Evolutionary conservation across 805 yeast genomes (phyloP).

Genomic region (Debaryomyces castellii): DNA sequence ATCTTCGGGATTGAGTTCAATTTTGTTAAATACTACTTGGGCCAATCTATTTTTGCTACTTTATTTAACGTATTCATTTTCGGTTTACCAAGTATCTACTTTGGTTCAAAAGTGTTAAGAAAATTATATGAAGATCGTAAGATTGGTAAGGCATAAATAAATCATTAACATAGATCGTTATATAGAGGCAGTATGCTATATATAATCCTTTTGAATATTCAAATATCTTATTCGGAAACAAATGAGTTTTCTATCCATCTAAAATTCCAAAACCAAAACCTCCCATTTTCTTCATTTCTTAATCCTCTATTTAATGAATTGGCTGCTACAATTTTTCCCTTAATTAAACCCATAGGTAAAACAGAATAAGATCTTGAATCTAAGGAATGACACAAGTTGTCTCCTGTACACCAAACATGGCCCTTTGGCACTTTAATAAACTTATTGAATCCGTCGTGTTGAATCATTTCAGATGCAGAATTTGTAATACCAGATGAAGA

Average conservation of each 20-base stretch:
- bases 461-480: conserved; percentile 20
- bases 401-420: conserved; percentile 97
- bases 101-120: conserved; percentile 69
- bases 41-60: conserved; percentile 60
- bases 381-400: conserved; percentile 79
- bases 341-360: conserved; percentile 84
- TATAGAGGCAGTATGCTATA: neutral
- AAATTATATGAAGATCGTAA: conserved; percentile 35
- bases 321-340: conserved; percentile 83
- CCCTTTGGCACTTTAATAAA: conserved; percentile 86
- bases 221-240: conserved; percentile 9
- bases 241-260: conserved; percentile 56
- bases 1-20: conserved; percentile 51
- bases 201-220: neutral
- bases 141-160: conserved; percentile 23
- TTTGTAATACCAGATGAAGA: conserved; percentile 45
- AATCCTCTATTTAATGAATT: conserved; percentile 48
- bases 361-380: conserved; percentile 89
- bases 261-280: conserved; percentile 46
- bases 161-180: conserved; percentile 2
- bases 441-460: conserved; percentile 46
- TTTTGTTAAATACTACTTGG: conserved; percentile 58
- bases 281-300: conserved; percentile 29
- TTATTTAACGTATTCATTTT: conserved; percentile 47
- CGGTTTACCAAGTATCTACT: conserved; percentile 52